Conservation (phyloP, 345 rosid genomes). For the Citrus sinensis region DVS_A1.0 CM039163.1:5000001-5000500, state of each 20-base stretch:
- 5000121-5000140: neutral
- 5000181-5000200: constrained; percentile 91
- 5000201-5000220: constrained; percentile 90
- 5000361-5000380: constrained; percentile 21
- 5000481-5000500: neutral
- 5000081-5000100: neutral
- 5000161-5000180: constrained; percentile 47
- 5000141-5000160: neutral
- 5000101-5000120: constrained; percentile 1
- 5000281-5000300: constrained; percentile 97
- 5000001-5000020: neutral
- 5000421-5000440: neutral
- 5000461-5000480: neutral
- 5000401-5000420: neutral
- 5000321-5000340: constrained; percentile 81
- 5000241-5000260: constrained; percentile 40
- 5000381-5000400: constrained; percentile 10
- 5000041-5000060: neutral
- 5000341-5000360: constrained; percentile 47
- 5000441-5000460: neutral
- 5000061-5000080: constrained; percentile 4
- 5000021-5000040: constrained; percentile 2
- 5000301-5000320: constrained; percentile 84
- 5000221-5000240: constrained; percentile 55
- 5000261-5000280: constrained; percentile 93